phyloP scores from a whole-genome alignment of 2,329 filamentous ascomycete species.

The Cercospora sojina region DNA sequence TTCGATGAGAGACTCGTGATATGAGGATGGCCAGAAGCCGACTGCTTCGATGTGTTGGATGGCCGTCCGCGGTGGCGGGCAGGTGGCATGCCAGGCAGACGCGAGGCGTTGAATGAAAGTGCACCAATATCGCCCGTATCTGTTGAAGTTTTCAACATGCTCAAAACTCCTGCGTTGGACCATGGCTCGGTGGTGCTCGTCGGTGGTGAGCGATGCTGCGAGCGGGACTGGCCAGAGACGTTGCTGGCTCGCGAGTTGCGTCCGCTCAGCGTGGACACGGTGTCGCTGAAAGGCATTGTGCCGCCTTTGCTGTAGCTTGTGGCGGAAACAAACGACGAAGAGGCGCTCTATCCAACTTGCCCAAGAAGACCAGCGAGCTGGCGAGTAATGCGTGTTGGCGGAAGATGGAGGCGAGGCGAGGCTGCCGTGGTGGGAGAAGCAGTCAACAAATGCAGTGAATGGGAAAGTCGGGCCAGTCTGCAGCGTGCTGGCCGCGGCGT shows the following conservation, averaged over 20 bases:
- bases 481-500: slow-evolving; percentile 2
- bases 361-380: slow-evolving; percentile 27
- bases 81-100: slow-evolving; percentile 40
- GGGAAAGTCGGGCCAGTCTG: slow-evolving; percentile 8
- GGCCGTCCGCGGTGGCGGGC: slow-evolving; percentile 39
- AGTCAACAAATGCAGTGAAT: background rate
- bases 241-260: slow-evolving; percentile 51
- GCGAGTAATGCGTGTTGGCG: slow-evolving; percentile 27
- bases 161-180: slow-evolving; percentile 46
- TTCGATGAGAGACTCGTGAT: slow-evolving; percentile 26
- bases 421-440: slow-evolving; percentile 11
- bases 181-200: slow-evolving; percentile 34
- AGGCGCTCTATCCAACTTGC: slow-evolving; percentile 35
- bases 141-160: slow-evolving; percentile 52
- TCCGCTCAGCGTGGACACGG: slow-evolving; percentile 47
- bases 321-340: slow-evolving; percentile 25
- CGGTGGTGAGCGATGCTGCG: slow-evolving; percentile 33
- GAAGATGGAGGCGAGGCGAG: slow-evolving; percentile 19
- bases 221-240: slow-evolving; percentile 41
- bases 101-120: slow-evolving; percentile 41
- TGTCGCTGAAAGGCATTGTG: slow-evolving; percentile 48
- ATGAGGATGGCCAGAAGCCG: slow-evolving; percentile 33
- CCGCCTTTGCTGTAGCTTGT: slow-evolving; percentile 32
- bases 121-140: slow-evolving; percentile 49
- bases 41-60: slow-evolving; percentile 42